Evolutionary conservation across 2,329 filamentous ascomycete species (phyloP).

Genomic region (Dothideomycetes sp.): DNA sequence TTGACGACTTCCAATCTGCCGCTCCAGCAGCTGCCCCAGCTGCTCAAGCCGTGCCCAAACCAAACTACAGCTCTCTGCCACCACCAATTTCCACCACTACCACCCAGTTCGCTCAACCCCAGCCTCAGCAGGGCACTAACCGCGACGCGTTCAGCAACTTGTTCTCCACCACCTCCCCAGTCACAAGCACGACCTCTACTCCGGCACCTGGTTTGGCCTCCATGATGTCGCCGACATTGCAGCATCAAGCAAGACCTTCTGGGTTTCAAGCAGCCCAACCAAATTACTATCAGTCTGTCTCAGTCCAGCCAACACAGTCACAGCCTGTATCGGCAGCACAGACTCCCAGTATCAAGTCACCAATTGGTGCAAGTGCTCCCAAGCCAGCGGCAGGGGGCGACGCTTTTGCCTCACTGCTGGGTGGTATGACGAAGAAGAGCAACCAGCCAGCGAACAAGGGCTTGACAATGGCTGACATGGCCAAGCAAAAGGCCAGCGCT

Average conservation of each 20-base stretch:
- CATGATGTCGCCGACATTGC: conserved; percentile 26
- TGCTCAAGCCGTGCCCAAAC: conserved; percentile 22
- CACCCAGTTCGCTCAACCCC: conserved; percentile 69
- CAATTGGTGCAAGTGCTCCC: conserved; percentile 26
- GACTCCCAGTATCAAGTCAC: conserved; percentile 25
- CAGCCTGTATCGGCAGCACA: conserved; percentile 25
- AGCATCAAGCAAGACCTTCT: conserved; percentile 42
- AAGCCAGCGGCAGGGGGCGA: conserved; percentile 54
- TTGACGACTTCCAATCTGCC: conserved; percentile 95
- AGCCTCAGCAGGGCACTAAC: conserved; percentile 75
- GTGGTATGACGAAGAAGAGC: conserved; percentile 44
- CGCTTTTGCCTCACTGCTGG: conserved; percentile 83
- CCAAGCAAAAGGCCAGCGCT: conserved; percentile 94
- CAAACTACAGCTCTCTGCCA: conserved; percentile 29
- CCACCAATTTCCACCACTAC: conserved; percentile 41
- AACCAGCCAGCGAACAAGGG: conserved; percentile 49
- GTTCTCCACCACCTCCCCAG: conserved; percentile 72
- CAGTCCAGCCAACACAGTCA: conserved; percentile 22
- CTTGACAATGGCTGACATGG: conserved; percentile 81
- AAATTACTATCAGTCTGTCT: conserved; percentile 90
- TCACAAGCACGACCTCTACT: conserved; percentile 39
- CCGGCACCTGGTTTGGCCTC: conserved; percentile 20
- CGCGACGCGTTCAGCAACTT: conserved; percentile 71
- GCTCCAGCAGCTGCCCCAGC: conserved; percentile 41
- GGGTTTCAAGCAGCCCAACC: conserved; percentile 69